Evolutionary conservation across 2,329 filamentous ascomycete genomes (phyloP).

Genomic region (Cercospora nicotianae): DNA sequence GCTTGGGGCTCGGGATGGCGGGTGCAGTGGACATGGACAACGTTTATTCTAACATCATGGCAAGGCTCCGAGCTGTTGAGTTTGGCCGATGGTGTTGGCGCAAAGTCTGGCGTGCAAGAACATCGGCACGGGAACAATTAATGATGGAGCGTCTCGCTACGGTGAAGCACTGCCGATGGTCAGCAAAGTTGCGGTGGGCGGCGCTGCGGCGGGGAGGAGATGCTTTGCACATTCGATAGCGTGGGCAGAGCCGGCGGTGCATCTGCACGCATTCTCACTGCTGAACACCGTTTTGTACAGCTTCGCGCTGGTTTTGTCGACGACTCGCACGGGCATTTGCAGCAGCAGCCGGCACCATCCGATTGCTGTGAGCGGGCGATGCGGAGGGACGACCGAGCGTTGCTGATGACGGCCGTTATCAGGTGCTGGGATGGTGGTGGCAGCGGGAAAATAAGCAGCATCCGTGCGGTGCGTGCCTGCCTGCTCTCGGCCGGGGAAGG

Average conservation of each 20-base stretch:
- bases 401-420: background rate
- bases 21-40: background rate
- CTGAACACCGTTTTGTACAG: too few relatives aligned
- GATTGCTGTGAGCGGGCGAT: background rate
- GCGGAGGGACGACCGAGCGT: background rate
- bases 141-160: too few relatives aligned
- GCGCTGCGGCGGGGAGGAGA: background rate
- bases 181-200: background rate
- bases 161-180: background rate
- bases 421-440: background rate
- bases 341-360: too few relatives aligned
- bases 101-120: background rate
- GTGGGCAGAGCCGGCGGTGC: background rate
- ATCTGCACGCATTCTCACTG: too few relatives aligned
- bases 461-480: background rate
- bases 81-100: background rate
- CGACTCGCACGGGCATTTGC: too few relatives aligned
- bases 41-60: slow-evolving; percentile 2
- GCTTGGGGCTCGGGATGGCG: background rate
- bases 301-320: too few relatives aligned
- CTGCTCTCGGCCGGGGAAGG: background rate
- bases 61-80: background rate
- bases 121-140: background rate
- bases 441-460: background rate
- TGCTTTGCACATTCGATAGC: background rate